Evolutionary conservation across 768 basidiomycete genomes (phyloP).

Genomic region (Calocybe cyanea): DNA sequence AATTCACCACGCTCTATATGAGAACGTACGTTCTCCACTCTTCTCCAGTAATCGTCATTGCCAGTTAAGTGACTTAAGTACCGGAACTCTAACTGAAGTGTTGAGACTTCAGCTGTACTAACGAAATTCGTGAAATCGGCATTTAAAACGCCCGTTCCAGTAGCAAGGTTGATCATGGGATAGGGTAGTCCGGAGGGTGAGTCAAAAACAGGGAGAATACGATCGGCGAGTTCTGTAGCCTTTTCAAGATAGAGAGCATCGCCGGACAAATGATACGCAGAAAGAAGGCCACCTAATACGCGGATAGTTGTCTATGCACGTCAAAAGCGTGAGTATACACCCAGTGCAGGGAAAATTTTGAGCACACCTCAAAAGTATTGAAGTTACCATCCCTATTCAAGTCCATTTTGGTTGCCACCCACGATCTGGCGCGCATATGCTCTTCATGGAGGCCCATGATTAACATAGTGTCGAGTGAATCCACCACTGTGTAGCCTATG

Average conservation of each 20-base stretch:
- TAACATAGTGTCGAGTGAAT: constrained; percentile 84
- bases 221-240: constrained; percentile 79
- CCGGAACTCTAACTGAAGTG: constrained; percentile 86
- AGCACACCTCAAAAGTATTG: constrained; percentile 86
- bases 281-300: constrained; percentile 84
- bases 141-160: constrained; percentile 56
- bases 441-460: constrained; percentile 82
- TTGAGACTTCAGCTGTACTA: constrained; percentile 84
- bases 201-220: constrained; percentile 81
- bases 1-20: not conserved
- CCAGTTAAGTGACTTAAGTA: constrained; percentile 81
- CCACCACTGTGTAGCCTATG: constrained; percentile 86
- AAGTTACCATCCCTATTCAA: constrained; percentile 78
- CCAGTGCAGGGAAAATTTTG: not conserved
- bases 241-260: constrained; percentile 71
- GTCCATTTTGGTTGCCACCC: constrained; percentile 65
- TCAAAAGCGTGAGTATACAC: not conserved
- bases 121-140: constrained; percentile 56
- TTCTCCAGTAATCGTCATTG: constrained; percentile 77
- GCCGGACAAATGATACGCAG: constrained; percentile 72
- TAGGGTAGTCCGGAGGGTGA: constrained; percentile 79
- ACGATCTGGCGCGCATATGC: constrained; percentile 70
- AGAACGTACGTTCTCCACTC: constrained; percentile 60
- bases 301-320: constrained; percentile 79
- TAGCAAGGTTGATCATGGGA: constrained; percentile 73